Evolutionary conservation across 176 grass and related monocot genomes (phyloP).

Genomic region (Cenchrus americanus): DNA sequence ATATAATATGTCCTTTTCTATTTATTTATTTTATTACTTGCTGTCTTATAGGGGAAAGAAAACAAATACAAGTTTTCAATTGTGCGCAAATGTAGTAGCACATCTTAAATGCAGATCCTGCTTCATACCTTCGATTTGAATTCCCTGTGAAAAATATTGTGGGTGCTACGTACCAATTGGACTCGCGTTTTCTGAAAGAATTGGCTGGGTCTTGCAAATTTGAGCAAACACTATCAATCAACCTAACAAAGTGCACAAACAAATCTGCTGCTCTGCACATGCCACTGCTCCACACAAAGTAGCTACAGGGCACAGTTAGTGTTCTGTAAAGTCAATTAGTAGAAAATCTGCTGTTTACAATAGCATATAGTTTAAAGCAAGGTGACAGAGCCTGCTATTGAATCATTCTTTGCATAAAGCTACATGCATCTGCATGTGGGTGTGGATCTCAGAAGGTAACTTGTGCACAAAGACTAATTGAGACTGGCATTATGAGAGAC

Average conservation of each 20-base stretch:
- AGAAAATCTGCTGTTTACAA: constrained; percentile 31
- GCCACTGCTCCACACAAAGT: constrained; percentile 29
- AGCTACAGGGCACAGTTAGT: constrained; percentile 16
- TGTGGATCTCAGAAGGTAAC: constrained; percentile 71
- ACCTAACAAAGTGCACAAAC: constrained; percentile 23
- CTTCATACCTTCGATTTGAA: neutral
- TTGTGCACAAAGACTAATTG: constrained; percentile 70
- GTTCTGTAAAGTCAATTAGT: constrained; percentile 51
- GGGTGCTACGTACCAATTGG: neutral
- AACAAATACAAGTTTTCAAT: neutral
- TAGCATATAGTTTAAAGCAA: constrained; percentile 41
- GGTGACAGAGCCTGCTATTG: constrained; percentile 23
- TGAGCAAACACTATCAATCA: constrained; percentile 8
- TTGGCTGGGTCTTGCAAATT: constrained; percentile 25
- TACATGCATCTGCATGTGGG: constrained; percentile 59
- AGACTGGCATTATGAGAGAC: constrained; percentile 46
- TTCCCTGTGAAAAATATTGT: neutral
- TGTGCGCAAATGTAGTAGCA: neutral
- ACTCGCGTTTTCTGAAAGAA: neutral
- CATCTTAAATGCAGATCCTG: neutral
- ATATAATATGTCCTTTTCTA: neutral
- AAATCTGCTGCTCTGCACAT: neutral
- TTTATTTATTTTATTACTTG: neutral
- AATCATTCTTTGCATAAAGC: constrained; percentile 58
- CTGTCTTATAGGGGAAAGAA: too few relatives aligned